A percentile compares a stretch with the other conserved stretches of the same genome.
Conservation (phyloP, 2,329 filamentous ascomycete genomes). For the Gaeumannomyces tritici region DNA sequence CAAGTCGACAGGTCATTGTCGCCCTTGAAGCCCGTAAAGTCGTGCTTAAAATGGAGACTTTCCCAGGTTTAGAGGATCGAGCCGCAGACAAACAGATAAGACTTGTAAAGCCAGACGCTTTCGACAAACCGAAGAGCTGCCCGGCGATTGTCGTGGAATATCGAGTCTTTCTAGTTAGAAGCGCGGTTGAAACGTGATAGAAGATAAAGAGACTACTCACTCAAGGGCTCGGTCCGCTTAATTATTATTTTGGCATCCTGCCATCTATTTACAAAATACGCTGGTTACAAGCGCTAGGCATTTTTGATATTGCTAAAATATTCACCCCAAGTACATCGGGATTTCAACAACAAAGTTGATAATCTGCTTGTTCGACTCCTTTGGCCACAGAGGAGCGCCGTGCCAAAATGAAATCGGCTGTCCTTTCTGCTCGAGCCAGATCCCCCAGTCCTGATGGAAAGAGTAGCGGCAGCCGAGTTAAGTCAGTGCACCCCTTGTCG, state of each 20-base stretch:
- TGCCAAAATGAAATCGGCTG: conserved; percentile 31
- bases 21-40: too few relatives aligned
- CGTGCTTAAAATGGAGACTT: conserved; percentile 20
- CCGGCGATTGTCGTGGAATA: conserved; percentile 30
- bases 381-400: conserved; percentile 28
- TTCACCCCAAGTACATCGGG: conserved; percentile 28
- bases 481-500: too few relatives aligned
- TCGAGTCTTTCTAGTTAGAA: conserved; percentile 20
- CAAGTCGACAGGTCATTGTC: conserved; percentile 18
- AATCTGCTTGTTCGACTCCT: conserved; percentile 20
- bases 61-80: conserved; percentile 36
- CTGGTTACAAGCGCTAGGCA: too few relatives aligned
- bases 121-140: conserved; percentile 26
- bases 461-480: too few relatives aligned
- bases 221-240: neutral
- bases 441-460: conserved; percentile 22
- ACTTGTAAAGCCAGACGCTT: conserved; percentile 31
- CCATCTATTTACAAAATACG: neutral
- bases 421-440: conserved; percentile 29
- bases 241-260: neutral
- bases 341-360: conserved; percentile 31
- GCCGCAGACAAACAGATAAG: conserved; percentile 31
- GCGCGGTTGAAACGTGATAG: neutral
- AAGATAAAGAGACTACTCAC: neutral
- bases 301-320: too few relatives aligned